Base-by-base conservation (phyloP, 495 filamentous ascomycete genomes). In the Daldinia decipiens region DNA sequence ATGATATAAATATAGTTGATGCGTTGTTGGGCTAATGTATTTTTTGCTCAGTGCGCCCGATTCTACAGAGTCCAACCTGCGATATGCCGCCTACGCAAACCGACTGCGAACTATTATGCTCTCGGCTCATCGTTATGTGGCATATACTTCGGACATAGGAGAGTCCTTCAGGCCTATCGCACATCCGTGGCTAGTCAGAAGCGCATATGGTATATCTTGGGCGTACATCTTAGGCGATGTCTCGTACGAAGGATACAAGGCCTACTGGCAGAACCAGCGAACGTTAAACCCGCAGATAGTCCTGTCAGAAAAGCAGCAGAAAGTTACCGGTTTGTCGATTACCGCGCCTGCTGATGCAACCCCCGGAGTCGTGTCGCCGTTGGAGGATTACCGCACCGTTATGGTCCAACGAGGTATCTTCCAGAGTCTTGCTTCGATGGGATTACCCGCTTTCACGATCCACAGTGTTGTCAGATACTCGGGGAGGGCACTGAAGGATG, bases 91-190 rank as follows among this genome's bases (percentile, higher is more conserved):
- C 73, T 98, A 99, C 82, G 92, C 92, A 56, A 88, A 89, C 70
- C 88, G 94, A 61, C 80, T 94, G 67, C 91, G 93, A 67, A 99
- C 95, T 17, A 91, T 98, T 75, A 89, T 99, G 71, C 86, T 93
- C 74, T 90, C 91, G 45, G 93, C 94, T 29, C 95, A 99, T 76
- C 91, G 95, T 75, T 98, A 99, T 79, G 93, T 99, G 65, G 95
- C 95, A 69, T 99, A 98, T 82, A 98, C 95, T 13, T 95, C 92
- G 34, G 95, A 99, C 78, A 93, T 99, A 47, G 95, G 95, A 77
- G 95, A 99, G 79, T 96, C 92, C 8, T 99, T 99, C 81, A 90
- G 95, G 5, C 95, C 95, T 4, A 86, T 98, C 60, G 94, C 94
- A 4, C 93, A 98, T 78, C 94, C 93, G 0, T 88, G 81, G 72